Evolutionary conservation across 345 rosid genomes (phyloP).

Genomic region (Sonneratia alba): DNA sequence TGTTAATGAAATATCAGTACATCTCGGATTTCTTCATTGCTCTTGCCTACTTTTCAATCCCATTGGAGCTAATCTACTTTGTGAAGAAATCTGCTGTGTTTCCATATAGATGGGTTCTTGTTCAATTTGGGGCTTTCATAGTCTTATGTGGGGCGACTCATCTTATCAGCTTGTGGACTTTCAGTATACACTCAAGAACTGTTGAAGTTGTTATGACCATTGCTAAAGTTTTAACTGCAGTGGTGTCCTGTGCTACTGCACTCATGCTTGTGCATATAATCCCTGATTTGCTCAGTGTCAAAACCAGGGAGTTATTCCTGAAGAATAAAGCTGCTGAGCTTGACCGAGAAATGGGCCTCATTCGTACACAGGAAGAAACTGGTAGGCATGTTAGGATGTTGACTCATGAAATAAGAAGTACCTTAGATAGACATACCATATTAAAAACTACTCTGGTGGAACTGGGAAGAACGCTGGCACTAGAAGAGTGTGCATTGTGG

Average conservation of each 20-base stretch:
- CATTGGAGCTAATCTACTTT: slow-evolving; percentile 86
- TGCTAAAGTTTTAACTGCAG: slow-evolving; percentile 75
- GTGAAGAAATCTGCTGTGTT: slow-evolving; percentile 92
- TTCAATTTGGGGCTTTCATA: slow-evolving; percentile 97
- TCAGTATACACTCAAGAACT: slow-evolving; percentile 52
- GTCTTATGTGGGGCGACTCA: slow-evolving; percentile 99
- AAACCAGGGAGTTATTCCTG: slow-evolving; percentile 79
- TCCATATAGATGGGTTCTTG: slow-evolving; percentile 97
- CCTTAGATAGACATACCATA: slow-evolving; percentile 91
- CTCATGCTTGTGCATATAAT: slow-evolving; percentile 97
- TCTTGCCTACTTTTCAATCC: slow-evolving; percentile 93
- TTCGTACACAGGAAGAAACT: slow-evolving; percentile 93
- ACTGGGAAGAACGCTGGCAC: slow-evolving; percentile 73
- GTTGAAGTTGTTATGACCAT: slow-evolving; percentile 80
- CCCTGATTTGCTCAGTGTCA: slow-evolving; percentile 84
- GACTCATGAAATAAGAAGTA: slow-evolving; percentile 91
- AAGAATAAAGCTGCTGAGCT: slow-evolving; percentile 96
- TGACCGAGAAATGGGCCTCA: slow-evolving; percentile 95
- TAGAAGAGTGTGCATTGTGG: slow-evolving; percentile 99
- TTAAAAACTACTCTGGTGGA: slow-evolving; percentile 89
- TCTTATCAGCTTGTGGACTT: slow-evolving; percentile 94
- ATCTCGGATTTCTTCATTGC: slow-evolving; percentile 98
- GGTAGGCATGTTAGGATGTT: slow-evolving; percentile 97
- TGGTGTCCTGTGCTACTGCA: slow-evolving; percentile 86
- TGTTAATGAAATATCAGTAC: slow-evolving; percentile 93